Evolutionary conservation across 768 basidiomycete genomes (phyloP).

Genomic region (Rhizopogon rudus): DNA sequence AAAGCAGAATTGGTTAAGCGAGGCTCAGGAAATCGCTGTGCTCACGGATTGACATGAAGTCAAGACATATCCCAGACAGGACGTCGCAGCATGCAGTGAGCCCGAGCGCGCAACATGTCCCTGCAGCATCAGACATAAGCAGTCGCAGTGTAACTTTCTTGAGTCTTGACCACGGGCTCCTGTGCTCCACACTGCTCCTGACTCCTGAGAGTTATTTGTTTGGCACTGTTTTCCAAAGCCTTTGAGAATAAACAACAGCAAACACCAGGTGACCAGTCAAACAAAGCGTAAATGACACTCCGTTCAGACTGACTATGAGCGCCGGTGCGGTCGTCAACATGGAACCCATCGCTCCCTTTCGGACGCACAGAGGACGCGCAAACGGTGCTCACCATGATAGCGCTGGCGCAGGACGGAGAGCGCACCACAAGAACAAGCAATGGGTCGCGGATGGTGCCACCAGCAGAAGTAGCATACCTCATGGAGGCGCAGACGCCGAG

Average conservation of each 20-base stretch:
- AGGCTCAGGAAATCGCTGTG: neutral
- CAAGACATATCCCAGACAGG: constrained; percentile 17
- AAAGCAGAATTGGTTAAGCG: neutral
- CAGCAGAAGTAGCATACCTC: constrained; percentile 32
- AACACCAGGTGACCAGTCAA: neutral
- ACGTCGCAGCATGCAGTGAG: constrained; percentile 17
- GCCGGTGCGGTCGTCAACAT: constrained; percentile 15
- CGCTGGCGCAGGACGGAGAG: constrained; percentile 17
- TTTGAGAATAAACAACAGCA: constrained; percentile 6
- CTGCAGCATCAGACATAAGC: constrained; percentile 17
- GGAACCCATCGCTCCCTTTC: constrained; percentile 19
- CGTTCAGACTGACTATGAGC: neutral
- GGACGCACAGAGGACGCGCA: constrained; percentile 15
- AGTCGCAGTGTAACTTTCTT: neutral
- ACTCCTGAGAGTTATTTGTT: constrained; percentile 1
- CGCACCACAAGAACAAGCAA: constrained; percentile 51
- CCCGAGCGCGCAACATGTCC: constrained; percentile 14
- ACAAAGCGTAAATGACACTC: neutral
- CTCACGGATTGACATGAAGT: constrained; percentile 20
- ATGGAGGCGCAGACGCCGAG: constrained; percentile 39
- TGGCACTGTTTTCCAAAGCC: constrained; percentile 4
- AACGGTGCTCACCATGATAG: constrained; percentile 18
- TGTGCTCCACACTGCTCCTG: too few relatives aligned
- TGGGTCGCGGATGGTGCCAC: constrained; percentile 45
- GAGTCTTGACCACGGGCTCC: too few relatives aligned